These are phyloP conservation scores for Saccharum officinarum DNA, from an alignment of 176 grass and related monocot genomes.

Conservation along the genomic window DNA sequence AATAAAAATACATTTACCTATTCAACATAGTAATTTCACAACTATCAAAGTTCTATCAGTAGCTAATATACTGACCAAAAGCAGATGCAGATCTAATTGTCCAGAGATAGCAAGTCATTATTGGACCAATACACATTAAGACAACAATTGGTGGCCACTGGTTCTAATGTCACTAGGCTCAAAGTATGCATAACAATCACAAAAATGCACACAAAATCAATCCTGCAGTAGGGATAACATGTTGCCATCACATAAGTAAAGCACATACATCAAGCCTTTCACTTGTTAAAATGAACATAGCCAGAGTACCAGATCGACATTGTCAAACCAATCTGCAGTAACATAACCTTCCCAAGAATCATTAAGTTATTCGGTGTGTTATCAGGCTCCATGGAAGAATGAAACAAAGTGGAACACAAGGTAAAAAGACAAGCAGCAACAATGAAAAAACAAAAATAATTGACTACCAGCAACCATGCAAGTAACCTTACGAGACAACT, in stretches of 20 bases:
- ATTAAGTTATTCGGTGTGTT: neutral
- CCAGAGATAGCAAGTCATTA: conserved; percentile 1
- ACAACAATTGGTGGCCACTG: neutral
- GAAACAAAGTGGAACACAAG: neutral
- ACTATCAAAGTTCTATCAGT: conserved; percentile 3
- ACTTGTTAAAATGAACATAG: neutral
- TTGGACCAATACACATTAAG: neutral
- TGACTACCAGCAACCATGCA: neutral
- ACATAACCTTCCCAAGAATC: neutral
- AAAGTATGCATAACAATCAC: neutral
- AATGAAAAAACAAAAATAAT: neutral
- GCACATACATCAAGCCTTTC: neutral
- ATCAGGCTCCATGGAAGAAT: neutral
- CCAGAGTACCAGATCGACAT: neutral
- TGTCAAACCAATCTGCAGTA: neutral
- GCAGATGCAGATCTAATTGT: neutral
- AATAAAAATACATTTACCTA: neutral
- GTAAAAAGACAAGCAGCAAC: neutral
- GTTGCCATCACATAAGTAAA: neutral
- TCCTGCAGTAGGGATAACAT: neutral
- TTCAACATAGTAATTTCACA: neutral
- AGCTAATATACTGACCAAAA: neutral
- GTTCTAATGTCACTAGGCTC: neutral
- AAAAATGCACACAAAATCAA: neutral
- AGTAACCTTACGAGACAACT: neutral